Evolutionary conservation across 768 basidiomycete genomes (phyloP).

Genomic region (Boletus fagicola): DNA sequence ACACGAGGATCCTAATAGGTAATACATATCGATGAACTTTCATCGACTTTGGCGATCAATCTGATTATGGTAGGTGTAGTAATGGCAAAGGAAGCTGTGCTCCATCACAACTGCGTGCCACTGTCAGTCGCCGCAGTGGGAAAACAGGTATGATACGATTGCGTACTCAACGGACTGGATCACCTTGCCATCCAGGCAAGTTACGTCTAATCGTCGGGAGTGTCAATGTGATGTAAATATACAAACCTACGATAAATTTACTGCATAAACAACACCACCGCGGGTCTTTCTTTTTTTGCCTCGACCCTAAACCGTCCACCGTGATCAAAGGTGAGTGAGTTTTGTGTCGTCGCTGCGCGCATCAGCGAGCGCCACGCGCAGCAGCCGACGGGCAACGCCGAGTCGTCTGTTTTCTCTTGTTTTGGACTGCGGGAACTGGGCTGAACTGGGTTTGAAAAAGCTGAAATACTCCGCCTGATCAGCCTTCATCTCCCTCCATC

Average conservation of each 20-base stretch:
- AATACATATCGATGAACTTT: background rate
- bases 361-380: background rate
- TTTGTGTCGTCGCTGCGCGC: background rate
- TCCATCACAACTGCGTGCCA: background rate
- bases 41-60: background rate
- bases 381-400: background rate
- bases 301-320: too few species aligned
- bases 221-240: background rate
- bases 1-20: background rate
- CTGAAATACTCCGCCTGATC: slow-evolving; percentile 29
- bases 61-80: slow-evolving; percentile 16
- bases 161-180: background rate
- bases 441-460: slow-evolving; percentile 21
- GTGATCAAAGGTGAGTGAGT: background rate
- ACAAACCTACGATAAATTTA: background rate
- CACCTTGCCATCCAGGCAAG: background rate
- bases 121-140: background rate
- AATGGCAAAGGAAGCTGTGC: slow-evolving; percentile 1
- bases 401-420: slow-evolving; percentile 18
- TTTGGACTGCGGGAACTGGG: slow-evolving; percentile 14
- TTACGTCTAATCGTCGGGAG: background rate
- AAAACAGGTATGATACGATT: too few species aligned
- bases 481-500: slow-evolving; percentile 21
- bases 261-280: background rate
- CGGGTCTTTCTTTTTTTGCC: background rate